Conservation (phyloP, 306 rosid species). For the Rosa lucieae region DNA sequence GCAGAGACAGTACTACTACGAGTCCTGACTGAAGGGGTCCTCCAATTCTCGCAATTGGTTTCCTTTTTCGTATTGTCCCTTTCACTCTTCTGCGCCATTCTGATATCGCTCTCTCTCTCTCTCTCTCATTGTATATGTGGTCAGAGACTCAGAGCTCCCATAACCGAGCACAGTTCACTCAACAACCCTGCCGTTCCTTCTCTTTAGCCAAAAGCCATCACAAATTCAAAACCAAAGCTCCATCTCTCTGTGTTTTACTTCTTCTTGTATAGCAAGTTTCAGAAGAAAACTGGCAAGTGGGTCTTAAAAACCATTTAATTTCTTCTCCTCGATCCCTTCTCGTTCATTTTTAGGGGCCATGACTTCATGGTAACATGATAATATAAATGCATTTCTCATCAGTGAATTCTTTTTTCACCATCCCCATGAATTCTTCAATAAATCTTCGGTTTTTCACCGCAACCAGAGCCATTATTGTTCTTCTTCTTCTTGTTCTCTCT, state of each 20-base stretch:
- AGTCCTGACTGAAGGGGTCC: background rate
- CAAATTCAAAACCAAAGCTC: constrained; percentile 4
- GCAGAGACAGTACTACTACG: background rate
- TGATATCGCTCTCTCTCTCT: constrained; percentile 29
- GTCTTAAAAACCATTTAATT: constrained; percentile 35
- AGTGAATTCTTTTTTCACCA: constrained; percentile 26
- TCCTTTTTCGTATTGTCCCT: constrained; percentile 60
- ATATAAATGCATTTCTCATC: constrained; percentile 16
- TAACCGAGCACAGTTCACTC: background rate
- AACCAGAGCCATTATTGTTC: constrained; percentile 33
- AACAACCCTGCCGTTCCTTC: constrained; percentile 20
- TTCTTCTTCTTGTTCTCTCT: constrained; percentile 37
- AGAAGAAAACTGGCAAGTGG: constrained; percentile 29
- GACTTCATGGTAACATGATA: constrained; percentile 38
- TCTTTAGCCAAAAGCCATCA: constrained; percentile 25
- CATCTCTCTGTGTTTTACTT: constrained; percentile 12
- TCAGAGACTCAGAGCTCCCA: constrained; percentile 30
- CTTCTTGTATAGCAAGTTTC: constrained; percentile 30
- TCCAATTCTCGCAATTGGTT: constrained; percentile 40
- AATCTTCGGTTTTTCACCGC: constrained; percentile 24
- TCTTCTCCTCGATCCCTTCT: constrained; percentile 15
- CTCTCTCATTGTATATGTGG: constrained; percentile 26
- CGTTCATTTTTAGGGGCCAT: constrained; percentile 20
- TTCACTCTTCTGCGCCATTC: constrained; percentile 55
- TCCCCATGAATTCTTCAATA: constrained; percentile 36